These are phyloP conservation scores for Suhomyces guaymorum DNA, from an alignment of 1,139 yeast species.

Conservation along the genomic window DNA sequence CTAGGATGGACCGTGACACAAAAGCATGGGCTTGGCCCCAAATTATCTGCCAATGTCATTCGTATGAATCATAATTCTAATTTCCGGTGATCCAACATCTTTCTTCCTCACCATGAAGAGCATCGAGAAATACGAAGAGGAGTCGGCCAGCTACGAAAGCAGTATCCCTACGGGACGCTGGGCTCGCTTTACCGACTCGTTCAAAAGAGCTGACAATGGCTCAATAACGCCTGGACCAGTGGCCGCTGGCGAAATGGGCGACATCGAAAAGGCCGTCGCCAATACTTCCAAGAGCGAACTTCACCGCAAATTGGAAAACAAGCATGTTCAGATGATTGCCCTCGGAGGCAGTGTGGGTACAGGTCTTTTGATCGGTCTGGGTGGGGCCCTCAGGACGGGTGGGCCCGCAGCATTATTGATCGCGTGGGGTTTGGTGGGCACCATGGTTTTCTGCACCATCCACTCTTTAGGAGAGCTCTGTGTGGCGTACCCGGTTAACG, in stretches of 20 bases:
- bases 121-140: conserved; percentile 7
- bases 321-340: conserved; percentile 49
- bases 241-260: conserved; percentile 29
- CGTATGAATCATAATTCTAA: not conserved
- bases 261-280: conserved; percentile 37
- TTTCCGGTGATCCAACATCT: no score
- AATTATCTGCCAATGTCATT: not conserved
- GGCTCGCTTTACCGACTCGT: conserved; percentile 16
- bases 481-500: conserved; percentile 61
- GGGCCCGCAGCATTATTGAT: conserved; percentile 80
- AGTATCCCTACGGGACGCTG: conserved; percentile 6
- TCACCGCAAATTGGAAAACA: conserved; percentile 37
- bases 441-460: conserved; percentile 52
- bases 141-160: conserved; percentile 6
- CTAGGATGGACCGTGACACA: conserved; percentile 5
- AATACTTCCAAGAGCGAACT: conserved; percentile 43
- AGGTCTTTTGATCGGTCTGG: conserved; percentile 69
- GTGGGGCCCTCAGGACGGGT: conserved; percentile 64
- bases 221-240: no score
- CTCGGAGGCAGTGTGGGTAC: conserved; percentile 46
- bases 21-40: conserved; percentile 4
- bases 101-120: not conserved
- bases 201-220: conserved; percentile 16
- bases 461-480: conserved; percentile 64
- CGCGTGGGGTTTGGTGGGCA: conserved; percentile 59